Percentiles rank a stretch among this genome's conserved stretches.
Conservation (phyloP, 2,329 filamentous ascomycete species). For the Acrodontium crateriforme region DNA sequence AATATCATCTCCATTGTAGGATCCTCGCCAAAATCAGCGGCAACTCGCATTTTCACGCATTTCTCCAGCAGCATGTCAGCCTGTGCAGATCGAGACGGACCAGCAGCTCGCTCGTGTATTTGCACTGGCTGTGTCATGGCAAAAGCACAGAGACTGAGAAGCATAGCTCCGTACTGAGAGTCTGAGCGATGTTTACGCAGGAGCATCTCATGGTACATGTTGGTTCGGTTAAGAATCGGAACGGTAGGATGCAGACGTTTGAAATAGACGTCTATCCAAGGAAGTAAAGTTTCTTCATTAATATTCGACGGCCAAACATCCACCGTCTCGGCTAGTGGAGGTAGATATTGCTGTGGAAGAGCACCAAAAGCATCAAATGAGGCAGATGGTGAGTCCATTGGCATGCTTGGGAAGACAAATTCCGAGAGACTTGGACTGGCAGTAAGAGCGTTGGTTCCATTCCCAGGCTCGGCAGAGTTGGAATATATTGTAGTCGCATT, state of each 20-base stretch:
- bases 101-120: constrained; percentile 25
- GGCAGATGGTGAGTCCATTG: constrained; percentile 21
- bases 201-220: constrained; percentile 29
- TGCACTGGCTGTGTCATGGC: constrained; percentile 32
- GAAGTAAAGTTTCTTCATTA: constrained; percentile 25
- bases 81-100: constrained; percentile 19
- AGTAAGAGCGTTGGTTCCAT: background rate
- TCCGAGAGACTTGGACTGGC: constrained; percentile 1
- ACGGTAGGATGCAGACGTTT: constrained; percentile 31
- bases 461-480: no score
- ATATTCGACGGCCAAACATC: constrained; percentile 27
- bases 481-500: no score
- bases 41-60: constrained; percentile 30
- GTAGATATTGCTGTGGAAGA: constrained; percentile 21
- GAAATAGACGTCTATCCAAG: constrained; percentile 30
- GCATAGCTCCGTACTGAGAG: constrained; percentile 30
- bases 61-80: constrained; percentile 30
- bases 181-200: constrained; percentile 30
- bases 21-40: constrained; percentile 23
- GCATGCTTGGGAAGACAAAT: constrained; percentile 23
- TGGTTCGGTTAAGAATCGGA: constrained; percentile 27
- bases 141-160: constrained; percentile 29
- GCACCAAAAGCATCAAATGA: constrained; percentile 16
- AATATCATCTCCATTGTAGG: constrained; percentile 17
- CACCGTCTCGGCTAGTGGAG: constrained; percentile 10